Evolutionary conservation across 1,139 yeast species (phyloP).

Genomic region (Saccharomycopsis hybrid): DNA sequence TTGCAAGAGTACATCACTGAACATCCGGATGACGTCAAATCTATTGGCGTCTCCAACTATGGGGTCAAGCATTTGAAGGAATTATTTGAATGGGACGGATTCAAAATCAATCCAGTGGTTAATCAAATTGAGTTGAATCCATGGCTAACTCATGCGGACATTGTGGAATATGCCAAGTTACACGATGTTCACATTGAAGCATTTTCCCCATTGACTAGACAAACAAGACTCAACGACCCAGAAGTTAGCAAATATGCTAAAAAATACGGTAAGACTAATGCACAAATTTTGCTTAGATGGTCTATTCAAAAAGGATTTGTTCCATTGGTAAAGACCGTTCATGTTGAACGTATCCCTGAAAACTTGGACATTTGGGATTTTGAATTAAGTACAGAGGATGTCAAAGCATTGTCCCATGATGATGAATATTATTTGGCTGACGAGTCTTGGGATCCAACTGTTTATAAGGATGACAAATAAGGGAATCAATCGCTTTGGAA

Average conservation of each 20-base stretch:
- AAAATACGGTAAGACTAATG: constrained; percentile 50
- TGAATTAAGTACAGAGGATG: constrained; percentile 34
- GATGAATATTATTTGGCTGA: constrained; percentile 24
- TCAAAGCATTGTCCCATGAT: constrained; percentile 17
- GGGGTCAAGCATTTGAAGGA: constrained; percentile 37
- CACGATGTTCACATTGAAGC: constrained; percentile 56
- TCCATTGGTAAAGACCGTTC: constrained; percentile 69
- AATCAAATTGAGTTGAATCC: constrained; percentile 70
- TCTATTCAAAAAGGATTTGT: constrained; percentile 54
- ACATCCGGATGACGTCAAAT: constrained; percentile 26
- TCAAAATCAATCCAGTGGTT: constrained; percentile 46
- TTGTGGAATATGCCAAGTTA: constrained; percentile 47
- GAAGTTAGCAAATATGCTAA: constrained; percentile 39
- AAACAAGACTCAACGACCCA: constrained; percentile 24
- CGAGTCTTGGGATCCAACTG: constrained; percentile 28
- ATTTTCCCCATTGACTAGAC: constrained; percentile 50
- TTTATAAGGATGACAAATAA: too few species aligned
- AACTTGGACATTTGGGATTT: constrained; percentile 51
- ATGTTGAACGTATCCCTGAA: constrained; percentile 48
- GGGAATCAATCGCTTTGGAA: too few species aligned
- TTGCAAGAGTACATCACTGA: constrained; percentile 44
- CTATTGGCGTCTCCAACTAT: constrained; percentile 40
- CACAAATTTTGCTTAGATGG: constrained; percentile 67
- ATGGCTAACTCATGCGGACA: constrained; percentile 61
- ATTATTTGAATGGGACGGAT: constrained; percentile 32